phyloP scores from a whole-genome alignment of 2,329 filamentous ascomycete species.

The Aspergillus piperis region DNA sequence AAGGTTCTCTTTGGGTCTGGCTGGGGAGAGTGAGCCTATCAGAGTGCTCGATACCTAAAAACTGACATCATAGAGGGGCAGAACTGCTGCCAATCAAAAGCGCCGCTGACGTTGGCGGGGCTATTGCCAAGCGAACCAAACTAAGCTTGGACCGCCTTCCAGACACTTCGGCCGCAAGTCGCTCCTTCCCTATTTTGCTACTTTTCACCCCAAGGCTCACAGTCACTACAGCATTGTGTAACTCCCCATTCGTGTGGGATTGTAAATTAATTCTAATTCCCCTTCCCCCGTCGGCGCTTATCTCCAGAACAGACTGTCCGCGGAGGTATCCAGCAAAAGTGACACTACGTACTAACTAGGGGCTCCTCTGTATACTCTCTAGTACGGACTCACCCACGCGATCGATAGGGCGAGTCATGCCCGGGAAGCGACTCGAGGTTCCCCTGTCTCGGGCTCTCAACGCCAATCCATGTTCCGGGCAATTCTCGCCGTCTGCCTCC shows the following conservation, averaged over 20 bases:
- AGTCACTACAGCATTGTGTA: too few species aligned
- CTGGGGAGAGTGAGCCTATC: slow-evolving; percentile 2
- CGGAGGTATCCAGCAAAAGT: not conserved
- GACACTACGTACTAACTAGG: too few species aligned
- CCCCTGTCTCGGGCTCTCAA: not conserved
- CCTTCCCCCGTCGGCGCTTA: too few species aligned
- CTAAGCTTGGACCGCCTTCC: slow-evolving; percentile 18
- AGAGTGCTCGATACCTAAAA: not conserved
- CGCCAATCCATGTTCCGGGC: not conserved
- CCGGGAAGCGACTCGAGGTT: not conserved
- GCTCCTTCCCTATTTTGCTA: not conserved
- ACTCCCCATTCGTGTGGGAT: too few species aligned
- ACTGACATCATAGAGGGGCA: slow-evolving; percentile 17
- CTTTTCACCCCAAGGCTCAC: too few species aligned
- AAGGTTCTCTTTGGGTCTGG: slow-evolving; percentile 11
- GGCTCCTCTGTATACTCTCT: too few species aligned
- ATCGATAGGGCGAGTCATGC: not conserved
- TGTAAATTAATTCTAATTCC: too few species aligned
- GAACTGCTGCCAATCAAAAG: slow-evolving; percentile 15
- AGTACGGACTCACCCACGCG: not conserved
- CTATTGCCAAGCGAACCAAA: slow-evolving; percentile 12
- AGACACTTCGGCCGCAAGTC: slow-evolving; percentile 6
- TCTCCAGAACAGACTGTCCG: not conserved
- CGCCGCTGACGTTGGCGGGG: slow-evolving; percentile 20
- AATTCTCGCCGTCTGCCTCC: slow-evolving; percentile 5